These are phyloP conservation scores for Xanthoparmelia taractica DNA, from an alignment of 495 filamentous ascomycete species.

Conservation along the genomic window DNA sequence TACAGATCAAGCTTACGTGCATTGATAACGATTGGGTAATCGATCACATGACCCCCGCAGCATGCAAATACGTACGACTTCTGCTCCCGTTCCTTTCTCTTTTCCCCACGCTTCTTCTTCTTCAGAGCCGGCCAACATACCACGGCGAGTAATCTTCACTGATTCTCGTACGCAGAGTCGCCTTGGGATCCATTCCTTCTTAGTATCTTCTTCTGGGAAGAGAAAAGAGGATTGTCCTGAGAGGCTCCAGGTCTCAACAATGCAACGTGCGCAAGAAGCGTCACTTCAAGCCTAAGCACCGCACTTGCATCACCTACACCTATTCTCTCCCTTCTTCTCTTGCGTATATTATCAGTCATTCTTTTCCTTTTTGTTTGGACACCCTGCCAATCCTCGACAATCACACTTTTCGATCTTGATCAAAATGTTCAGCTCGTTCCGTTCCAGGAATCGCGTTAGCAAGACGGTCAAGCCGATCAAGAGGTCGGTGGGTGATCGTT, in stretches of 20 bases:
- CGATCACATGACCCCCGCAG: neutral
- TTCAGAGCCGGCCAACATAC: constrained; percentile 23
- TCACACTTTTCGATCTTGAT: constrained; percentile 29
- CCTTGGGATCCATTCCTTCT: constrained; percentile 24
- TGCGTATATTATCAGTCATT: constrained; percentile 15
- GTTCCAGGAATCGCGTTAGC: constrained; percentile 63
- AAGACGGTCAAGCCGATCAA: constrained; percentile 68
- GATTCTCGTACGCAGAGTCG: constrained; percentile 30
- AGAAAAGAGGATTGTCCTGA: constrained; percentile 23
- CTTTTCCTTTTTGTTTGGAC: constrained; percentile 27
- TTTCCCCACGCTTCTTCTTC: constrained; percentile 26
- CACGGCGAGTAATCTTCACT: constrained; percentile 27
- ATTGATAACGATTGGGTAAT: neutral
- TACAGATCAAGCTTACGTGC: no score
- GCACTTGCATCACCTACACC: neutral
- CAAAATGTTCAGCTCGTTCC: constrained; percentile 80
- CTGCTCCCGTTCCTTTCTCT: constrained; percentile 4
- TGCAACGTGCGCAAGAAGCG: constrained; percentile 29
- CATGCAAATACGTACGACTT: neutral
- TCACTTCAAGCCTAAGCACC: constrained; percentile 20
- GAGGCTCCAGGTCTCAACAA: constrained; percentile 27
- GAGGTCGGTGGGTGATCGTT: constrained; percentile 63
- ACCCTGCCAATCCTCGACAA: constrained; percentile 15
- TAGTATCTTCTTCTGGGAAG: constrained; percentile 24
- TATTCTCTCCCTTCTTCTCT: neutral